Conservation (phyloP, 805 yeast species). For the Saturnispora serradocipensis region DNA sequence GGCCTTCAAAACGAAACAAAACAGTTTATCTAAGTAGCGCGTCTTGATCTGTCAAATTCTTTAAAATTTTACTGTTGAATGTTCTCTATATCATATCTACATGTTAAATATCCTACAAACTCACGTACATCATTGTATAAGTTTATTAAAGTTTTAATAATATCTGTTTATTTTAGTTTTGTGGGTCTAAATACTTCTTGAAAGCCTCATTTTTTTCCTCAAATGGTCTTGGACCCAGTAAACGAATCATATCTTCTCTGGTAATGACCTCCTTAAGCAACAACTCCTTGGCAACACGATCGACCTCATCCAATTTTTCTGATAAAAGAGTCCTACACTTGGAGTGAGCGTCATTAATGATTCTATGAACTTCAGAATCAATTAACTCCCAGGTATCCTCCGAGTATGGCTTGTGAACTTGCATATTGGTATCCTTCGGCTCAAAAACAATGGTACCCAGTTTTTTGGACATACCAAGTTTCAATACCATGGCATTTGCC, state of each 20-base stretch:
- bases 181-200: conserved; percentile 49
- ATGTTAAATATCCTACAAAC: neutral
- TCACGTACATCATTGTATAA: no score
- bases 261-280: conserved; percentile 83
- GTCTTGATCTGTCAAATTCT: neutral
- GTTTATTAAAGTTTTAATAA: neutral
- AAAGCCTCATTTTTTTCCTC: conserved; percentile 87
- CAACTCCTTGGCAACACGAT: conserved; percentile 78
- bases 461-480: conserved; percentile 82
- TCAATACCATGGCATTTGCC: conserved; percentile 89
- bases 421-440: conserved; percentile 47
- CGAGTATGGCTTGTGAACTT: conserved; percentile 65
- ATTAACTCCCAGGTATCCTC: conserved; percentile 76
- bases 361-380: conserved; percentile 73
- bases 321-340: conserved; percentile 60
- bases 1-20: neutral
- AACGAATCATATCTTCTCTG: conserved; percentile 84
- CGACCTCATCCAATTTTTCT: conserved; percentile 69
- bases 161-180: neutral
- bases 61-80: neutral
- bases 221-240: conserved; percentile 88
- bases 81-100: neutral
- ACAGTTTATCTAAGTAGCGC: neutral
- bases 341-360: conserved; percentile 66
- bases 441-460: conserved; percentile 82